Conservation (phyloP, 441 rosid genomes). For the Gossypium davidsonii region DNA sequence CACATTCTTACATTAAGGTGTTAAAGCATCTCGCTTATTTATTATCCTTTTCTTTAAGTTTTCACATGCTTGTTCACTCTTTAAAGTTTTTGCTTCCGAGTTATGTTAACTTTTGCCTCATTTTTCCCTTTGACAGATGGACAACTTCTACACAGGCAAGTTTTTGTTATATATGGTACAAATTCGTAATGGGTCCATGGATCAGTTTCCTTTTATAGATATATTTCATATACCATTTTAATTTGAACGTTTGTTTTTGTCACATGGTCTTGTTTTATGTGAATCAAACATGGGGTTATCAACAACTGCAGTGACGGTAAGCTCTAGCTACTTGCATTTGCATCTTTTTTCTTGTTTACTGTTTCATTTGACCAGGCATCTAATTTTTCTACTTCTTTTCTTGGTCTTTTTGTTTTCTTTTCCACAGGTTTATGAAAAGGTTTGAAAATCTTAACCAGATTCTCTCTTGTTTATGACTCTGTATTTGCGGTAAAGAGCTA, state of each 20-base stretch:
- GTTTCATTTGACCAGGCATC: slow-evolving; percentile 10
- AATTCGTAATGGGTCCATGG: neutral
- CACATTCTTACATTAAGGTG: slow-evolving; percentile 98
- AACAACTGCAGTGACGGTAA: slow-evolving; percentile 69
- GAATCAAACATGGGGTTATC: slow-evolving; percentile 22
- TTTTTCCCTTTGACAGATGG: slow-evolving; percentile 62
- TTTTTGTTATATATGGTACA: slow-evolving; percentile 19
- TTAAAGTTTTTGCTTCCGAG: neutral
- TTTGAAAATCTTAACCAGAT: slow-evolving; percentile 22
- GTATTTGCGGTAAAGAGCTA: neutral
- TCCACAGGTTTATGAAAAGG: slow-evolving; percentile 95
- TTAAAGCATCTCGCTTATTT: slow-evolving; percentile 15
- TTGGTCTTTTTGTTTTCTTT: slow-evolving; percentile 21
- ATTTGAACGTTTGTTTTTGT: slow-evolving; percentile 15
- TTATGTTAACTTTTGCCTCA: slow-evolving; percentile 16
- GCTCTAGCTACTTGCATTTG: slow-evolving; percentile 14
- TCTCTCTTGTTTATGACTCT: neutral
- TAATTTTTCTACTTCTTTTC: slow-evolving; percentile 16
- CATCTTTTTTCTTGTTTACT: neutral
- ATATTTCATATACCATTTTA: slow-evolving; percentile 13
- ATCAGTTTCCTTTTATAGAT: neutral
- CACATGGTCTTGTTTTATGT: slow-evolving; percentile 18
- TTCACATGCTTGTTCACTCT: neutral
- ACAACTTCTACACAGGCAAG: slow-evolving; percentile 96
- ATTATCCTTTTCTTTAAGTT: neutral